These are phyloP conservation scores for Linderniella brevidens DNA, from an alignment of 257 asterid genomes.

Conservation along the genomic window DNA sequence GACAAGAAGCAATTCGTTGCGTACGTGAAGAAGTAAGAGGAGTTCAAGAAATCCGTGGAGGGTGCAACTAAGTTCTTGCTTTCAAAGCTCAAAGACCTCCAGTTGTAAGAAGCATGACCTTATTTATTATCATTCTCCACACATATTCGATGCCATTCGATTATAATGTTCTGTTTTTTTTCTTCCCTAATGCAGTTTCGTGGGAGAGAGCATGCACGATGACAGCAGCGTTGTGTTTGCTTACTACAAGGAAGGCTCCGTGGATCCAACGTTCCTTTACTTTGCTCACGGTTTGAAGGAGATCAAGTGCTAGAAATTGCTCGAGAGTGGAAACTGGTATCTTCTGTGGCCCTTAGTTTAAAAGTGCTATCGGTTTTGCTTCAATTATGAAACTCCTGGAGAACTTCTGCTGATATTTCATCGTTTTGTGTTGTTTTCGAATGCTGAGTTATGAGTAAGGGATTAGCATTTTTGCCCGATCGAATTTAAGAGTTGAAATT, in stretches of 20 bases:
- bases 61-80: conserved; percentile 62
- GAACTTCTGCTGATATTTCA: no score
- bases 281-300: conserved; percentile 68
- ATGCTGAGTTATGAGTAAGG: no score
- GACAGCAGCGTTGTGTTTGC: conserved; percentile 62
- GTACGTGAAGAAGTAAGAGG: conserved; percentile 39
- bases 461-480: no score
- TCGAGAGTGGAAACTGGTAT: no score
- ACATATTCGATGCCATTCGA: not conserved
- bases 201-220: conserved; percentile 83
- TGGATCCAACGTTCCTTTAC: conserved; percentile 74
- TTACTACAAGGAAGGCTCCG: conserved; percentile 73
- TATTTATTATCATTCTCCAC: not conserved
- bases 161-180: not conserved
- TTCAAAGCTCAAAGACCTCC: conserved; percentile 57
- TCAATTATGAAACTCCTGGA: no score
- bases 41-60: conserved; percentile 61
- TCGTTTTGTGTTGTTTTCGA: no score
- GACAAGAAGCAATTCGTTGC: conserved; percentile 64
- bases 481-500: no score
- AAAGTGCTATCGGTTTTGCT: no score
- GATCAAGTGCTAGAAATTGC: conserved; percentile 62
- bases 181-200: conserved; percentile 46
- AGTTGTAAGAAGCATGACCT: conserved; percentile 37
- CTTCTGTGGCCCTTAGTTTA: no score